Evolutionary conservation across 805 yeast genomes (phyloP).

Genomic region (Starmerella vitae): DNA sequence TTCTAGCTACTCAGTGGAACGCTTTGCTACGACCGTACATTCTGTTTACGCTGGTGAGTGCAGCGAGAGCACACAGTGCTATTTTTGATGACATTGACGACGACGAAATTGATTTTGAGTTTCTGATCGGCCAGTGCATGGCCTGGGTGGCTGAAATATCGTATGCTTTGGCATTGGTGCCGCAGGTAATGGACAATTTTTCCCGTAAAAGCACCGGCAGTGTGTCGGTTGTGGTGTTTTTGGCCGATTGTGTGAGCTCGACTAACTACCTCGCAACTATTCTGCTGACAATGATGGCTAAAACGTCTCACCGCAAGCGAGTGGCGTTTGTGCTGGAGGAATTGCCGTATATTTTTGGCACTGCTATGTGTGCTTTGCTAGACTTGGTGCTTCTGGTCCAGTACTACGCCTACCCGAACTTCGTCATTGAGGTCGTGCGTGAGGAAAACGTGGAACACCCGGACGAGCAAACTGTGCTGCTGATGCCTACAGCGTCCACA

Average conservation of each 20-base stretch:
- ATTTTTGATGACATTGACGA: background rate
- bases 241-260: constrained; percentile 23
- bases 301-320: constrained; percentile 8
- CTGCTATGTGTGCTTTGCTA: constrained; percentile 19
- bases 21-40: constrained; percentile 15
- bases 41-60: constrained; percentile 14
- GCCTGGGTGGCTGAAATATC: constrained; percentile 22
- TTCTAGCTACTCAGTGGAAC: constrained; percentile 11
- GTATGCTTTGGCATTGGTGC: constrained; percentile 26
- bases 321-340: constrained; percentile 22
- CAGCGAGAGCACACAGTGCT: constrained; percentile 9
- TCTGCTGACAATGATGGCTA: constrained; percentile 19
- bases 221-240: constrained; percentile 22
- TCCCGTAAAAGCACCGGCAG: constrained; percentile 32
- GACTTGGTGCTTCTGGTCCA: constrained; percentile 23
- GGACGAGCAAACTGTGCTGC: too few relatives aligned
- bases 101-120: constrained; percentile 13
- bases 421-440: constrained; percentile 4
- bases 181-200: constrained; percentile 32
- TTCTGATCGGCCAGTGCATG: constrained; percentile 18
- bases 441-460: background rate
- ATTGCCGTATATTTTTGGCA: constrained; percentile 24
- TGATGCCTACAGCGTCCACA: background rate
- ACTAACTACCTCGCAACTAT: constrained; percentile 23
- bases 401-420: constrained; percentile 20